These are phyloP conservation scores for Dictyostelium citrinum DNA, from an alignment of 78 protist species.

Conservation along the genomic window DNA sequence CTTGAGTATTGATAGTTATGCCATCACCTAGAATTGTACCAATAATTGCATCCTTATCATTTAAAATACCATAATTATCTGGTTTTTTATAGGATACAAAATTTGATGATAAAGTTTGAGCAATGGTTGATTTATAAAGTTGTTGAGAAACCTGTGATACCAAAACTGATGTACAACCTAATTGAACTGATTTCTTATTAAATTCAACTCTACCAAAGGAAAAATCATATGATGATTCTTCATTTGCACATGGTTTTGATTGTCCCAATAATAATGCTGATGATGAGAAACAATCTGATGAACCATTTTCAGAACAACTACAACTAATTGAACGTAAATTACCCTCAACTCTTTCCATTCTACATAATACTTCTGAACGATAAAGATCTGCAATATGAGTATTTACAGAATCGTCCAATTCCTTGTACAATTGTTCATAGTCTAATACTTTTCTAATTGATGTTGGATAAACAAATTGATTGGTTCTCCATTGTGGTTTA, in stretches of 20 bases:
- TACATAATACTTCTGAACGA: constrained; percentile 24
- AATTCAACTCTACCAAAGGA: constrained; percentile 7
- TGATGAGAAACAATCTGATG: background rate
- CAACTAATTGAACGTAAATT: constrained; percentile 26
- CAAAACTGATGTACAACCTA: background rate
- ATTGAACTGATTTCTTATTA: background rate
- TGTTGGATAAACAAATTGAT: background rate
- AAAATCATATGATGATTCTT: background rate
- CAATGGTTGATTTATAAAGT: constrained; percentile 11
- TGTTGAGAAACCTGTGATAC: constrained; percentile 4
- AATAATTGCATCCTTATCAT: constrained; percentile 8
- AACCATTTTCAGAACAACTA: constrained; percentile 1
- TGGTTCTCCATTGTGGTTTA: background rate
- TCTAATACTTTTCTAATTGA: background rate
- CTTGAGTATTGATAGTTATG: constrained; percentile 2
- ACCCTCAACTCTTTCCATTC: constrained; percentile 38
- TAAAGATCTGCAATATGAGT: constrained; percentile 47
- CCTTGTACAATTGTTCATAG: background rate
- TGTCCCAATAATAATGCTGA: background rate
- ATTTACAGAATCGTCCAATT: background rate
- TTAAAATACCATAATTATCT: background rate
- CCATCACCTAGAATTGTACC: constrained; percentile 39
- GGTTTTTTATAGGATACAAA: constrained; percentile 41
- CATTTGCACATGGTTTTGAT: constrained; percentile 31
- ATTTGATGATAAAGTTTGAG: background rate